Percentiles rank a stretch among this genome's conserved stretches.
These are phyloP conservation scores for Parasitella parasitica DNA, from an alignment of 371 early-diverging fungal genomes.

Conservation along the genomic window DNA sequence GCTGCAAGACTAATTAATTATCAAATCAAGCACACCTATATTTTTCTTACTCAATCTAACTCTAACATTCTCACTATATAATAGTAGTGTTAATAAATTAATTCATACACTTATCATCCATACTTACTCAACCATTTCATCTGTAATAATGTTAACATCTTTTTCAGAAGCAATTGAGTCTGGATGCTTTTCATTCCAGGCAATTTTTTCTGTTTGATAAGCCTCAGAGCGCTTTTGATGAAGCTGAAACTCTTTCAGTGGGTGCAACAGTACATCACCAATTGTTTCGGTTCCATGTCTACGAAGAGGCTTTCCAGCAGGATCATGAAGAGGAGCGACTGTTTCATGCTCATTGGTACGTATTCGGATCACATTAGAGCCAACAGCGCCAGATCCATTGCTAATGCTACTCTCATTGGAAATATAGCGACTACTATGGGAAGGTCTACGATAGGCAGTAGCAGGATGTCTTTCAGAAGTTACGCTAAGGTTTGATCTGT, in stretches of 20 bases:
- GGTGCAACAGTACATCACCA: slow-evolving; percentile 46
- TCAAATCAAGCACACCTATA: not conserved
- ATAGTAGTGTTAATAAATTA: not conserved
- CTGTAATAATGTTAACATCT: not conserved
- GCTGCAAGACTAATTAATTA: slow-evolving; percentile 14
- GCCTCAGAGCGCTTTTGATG: slow-evolving; percentile 37
- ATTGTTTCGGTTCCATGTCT: slow-evolving; percentile 43
- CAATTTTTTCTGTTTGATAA: slow-evolving; percentile 34
- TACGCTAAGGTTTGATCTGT: not conserved
- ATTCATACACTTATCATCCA: too few relatives aligned
- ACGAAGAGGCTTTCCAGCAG: slow-evolving; percentile 34
- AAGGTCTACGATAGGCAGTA: not conserved
- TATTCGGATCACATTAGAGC: not conserved
- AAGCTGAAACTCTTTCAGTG: slow-evolving; percentile 32
- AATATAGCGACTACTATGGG: not conserved
- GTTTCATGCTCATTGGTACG: not conserved
- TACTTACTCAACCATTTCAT: slow-evolving; percentile 14
- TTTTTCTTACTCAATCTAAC: slow-evolving; percentile 9
- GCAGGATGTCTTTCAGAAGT: not conserved
- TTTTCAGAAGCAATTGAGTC: slow-evolving; percentile 13
- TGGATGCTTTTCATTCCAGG: slow-evolving; percentile 39
- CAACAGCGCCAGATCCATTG: not conserved
- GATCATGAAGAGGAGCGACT: slow-evolving; percentile 29
- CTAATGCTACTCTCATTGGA: not conserved
- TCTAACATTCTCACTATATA: slow-evolving; percentile 7